A percentile compares a stretch with the other conserved stretches of the same genome.
Conservation (phyloP, 257 asterid species). For the Thymus quinquecostatus region DNA sequence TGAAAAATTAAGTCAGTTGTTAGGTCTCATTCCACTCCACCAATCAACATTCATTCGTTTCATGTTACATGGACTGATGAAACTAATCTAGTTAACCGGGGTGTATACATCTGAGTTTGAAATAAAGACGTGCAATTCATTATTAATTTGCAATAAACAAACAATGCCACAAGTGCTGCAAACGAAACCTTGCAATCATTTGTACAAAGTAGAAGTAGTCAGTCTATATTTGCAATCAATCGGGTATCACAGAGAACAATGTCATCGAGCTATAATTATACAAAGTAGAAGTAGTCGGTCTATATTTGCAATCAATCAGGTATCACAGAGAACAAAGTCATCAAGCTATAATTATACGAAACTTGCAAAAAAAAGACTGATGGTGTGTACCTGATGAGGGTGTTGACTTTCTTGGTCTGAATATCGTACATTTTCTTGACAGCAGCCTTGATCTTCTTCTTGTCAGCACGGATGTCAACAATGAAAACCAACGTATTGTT, state of each 20-base stretch:
- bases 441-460: conserved; percentile 57
- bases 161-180: neutral
- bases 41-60: neutral
- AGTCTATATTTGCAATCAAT: neutral
- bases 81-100: neutral
- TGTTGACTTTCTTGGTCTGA: conserved; percentile 55
- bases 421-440: conserved; percentile 62
- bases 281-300: too few species aligned
- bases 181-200: neutral
- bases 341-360: neutral
- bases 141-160: neutral
- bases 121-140: neutral
- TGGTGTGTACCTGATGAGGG: conserved; percentile 50
- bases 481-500: conserved; percentile 59
- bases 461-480: conserved; percentile 57
- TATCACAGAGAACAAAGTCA: neutral
- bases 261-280: neutral
- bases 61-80: too few species aligned
- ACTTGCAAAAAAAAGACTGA: neutral
- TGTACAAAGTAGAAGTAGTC: too few species aligned
- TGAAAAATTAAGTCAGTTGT: too few species aligned
- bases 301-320: neutral
- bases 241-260: neutral
- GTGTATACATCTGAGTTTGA: neutral
- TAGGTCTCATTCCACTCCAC: neutral